Evolutionary conservation across 2,329 filamentous ascomycete species (phyloP).

Genomic region (Didymella arachidicola): DNA sequence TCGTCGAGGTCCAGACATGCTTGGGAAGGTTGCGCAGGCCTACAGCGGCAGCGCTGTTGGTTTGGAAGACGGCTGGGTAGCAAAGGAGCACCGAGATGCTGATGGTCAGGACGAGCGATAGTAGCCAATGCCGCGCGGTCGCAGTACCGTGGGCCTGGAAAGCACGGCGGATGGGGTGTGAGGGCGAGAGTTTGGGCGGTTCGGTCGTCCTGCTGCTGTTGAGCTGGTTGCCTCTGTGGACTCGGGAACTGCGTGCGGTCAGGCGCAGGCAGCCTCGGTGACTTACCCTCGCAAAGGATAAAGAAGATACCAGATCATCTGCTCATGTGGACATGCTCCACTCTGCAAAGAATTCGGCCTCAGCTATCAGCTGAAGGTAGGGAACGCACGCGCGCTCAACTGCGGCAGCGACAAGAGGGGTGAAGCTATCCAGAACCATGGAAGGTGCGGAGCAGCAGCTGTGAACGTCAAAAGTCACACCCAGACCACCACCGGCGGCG

Average conservation of each 20-base stretch:
- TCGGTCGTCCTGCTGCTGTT: slow-evolving; percentile 70
- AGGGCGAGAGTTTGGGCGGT: slow-evolving; percentile 69
- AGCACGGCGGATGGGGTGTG: slow-evolving; percentile 69
- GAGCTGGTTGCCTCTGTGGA: slow-evolving; percentile 16
- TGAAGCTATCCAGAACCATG: slow-evolving; percentile 28
- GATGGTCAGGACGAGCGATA: slow-evolving; percentile 77
- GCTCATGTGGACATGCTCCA: slow-evolving; percentile 36
- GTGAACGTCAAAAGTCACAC: slow-evolving; percentile 9
- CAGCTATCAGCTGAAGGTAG: slow-evolving; percentile 34
- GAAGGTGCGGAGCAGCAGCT: slow-evolving; percentile 20
- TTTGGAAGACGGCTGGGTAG: slow-evolving; percentile 79
- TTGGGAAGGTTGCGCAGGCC: slow-evolving; percentile 76
- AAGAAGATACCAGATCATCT: slow-evolving; percentile 78
- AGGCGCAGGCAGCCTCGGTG: slow-evolving; percentile 8
- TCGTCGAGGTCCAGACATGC: slow-evolving; percentile 82
- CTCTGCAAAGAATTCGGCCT: slow-evolving; percentile 15
- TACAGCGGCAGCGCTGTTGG: slow-evolving; percentile 74
- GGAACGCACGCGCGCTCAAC: slow-evolving; percentile 37
- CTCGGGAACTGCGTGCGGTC: slow-evolving; percentile 2
- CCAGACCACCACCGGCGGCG: slow-evolving; percentile 20
- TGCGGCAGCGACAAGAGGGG: slow-evolving; percentile 30
- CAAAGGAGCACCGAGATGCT: slow-evolving; percentile 73
- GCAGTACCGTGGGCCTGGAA: slow-evolving; percentile 75
- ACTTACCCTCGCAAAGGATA: slow-evolving; percentile 79
- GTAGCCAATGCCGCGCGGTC: slow-evolving; percentile 75